These are phyloP conservation scores for Lentithecium fluviatile DNA, from an alignment of 495 filamentous ascomycete genomes.

Conservation along the genomic window DNA sequence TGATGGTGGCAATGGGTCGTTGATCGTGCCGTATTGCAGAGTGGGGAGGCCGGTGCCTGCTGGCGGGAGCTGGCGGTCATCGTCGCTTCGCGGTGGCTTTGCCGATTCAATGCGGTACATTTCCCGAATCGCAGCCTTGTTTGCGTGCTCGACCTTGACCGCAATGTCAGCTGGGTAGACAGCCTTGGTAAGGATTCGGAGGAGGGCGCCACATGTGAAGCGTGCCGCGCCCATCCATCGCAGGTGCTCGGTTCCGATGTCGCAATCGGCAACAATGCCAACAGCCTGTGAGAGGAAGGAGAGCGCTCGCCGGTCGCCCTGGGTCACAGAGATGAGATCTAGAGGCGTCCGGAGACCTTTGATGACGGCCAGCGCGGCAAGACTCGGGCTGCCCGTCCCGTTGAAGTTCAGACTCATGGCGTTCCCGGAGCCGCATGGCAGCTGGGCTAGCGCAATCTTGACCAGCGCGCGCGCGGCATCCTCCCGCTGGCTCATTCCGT, in stretches of 20 bases:
- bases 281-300: constrained; percentile 91
- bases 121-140: constrained; percentile 70
- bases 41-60: constrained; percentile 57
- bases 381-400: constrained; percentile 71
- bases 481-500: constrained; percentile 73
- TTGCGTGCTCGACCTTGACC: constrained; percentile 73
- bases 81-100: constrained; percentile 32
- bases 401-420: constrained; percentile 89
- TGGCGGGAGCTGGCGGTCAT: constrained; percentile 16
- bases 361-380: constrained; percentile 76
- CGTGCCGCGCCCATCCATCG: constrained; percentile 86
- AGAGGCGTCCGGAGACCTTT: constrained; percentile 80
- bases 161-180: constrained; percentile 88
- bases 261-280: constrained; percentile 85
- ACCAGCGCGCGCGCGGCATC: constrained; percentile 73
- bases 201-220: constrained; percentile 80
- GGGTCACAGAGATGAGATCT: constrained; percentile 85
- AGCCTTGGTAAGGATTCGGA: constrained; percentile 66
- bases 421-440: constrained; percentile 92
- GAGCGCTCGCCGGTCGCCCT: constrained; percentile 66
- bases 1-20: constrained; percentile 68
- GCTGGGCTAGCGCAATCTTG: constrained; percentile 79
- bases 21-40: constrained; percentile 74
- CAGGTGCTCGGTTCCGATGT: constrained; percentile 84
- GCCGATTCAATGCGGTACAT: constrained; percentile 61